These are phyloP conservation scores for Colletotrichum sp. DNA, from an alignment of 2,329 filamentous ascomycete genomes.

Conservation along the genomic window DNA sequence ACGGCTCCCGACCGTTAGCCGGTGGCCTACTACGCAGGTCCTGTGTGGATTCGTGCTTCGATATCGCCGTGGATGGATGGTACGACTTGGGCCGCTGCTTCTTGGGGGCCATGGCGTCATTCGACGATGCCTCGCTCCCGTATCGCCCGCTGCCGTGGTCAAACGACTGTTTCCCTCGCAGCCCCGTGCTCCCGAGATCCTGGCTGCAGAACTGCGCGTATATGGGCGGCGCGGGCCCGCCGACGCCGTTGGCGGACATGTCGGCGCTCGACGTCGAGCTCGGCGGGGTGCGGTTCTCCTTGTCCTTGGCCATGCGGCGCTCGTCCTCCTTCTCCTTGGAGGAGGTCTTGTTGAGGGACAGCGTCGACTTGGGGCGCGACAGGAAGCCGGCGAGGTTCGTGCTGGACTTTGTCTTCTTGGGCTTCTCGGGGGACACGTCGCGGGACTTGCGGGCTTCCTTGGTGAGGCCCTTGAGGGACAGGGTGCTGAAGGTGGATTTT, in stretches of 20 bases:
- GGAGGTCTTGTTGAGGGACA: conserved; percentile 61
- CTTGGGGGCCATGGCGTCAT: not conserved
- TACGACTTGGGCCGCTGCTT: conserved; percentile 59
- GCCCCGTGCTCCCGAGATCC: conserved; percentile 29
- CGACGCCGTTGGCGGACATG: conserved; percentile 24
- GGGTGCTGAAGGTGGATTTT: conserved; percentile 47
- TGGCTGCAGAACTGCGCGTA: conserved; percentile 75
- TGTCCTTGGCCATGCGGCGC: conserved; percentile 65
- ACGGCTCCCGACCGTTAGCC: conserved; percentile 12
- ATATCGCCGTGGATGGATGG: conserved; percentile 36
- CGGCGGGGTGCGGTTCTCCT: conserved; percentile 79
- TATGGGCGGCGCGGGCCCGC: conserved; percentile 65
- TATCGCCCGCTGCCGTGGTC: conserved; percentile 13
- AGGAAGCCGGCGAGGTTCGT: conserved; percentile 82
- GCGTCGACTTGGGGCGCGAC: conserved; percentile 75
- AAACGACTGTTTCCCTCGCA: conserved; percentile 23
- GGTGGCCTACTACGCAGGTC: conserved; percentile 19
- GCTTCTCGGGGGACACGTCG: conserved; percentile 62
- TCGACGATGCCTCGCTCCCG: conserved; percentile 10
- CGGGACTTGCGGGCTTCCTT: conserved; percentile 44
- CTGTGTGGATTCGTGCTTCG: conserved; percentile 27
- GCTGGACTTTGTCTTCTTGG: conserved; percentile 82
- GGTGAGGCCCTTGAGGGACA: conserved; percentile 49
- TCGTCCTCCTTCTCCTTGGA: conserved; percentile 53
- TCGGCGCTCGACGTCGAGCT: conserved; percentile 47